Base-by-base conservation (phyloP, 495 filamentous ascomycete genomes). In the Penicillium coprophilum region DNA sequence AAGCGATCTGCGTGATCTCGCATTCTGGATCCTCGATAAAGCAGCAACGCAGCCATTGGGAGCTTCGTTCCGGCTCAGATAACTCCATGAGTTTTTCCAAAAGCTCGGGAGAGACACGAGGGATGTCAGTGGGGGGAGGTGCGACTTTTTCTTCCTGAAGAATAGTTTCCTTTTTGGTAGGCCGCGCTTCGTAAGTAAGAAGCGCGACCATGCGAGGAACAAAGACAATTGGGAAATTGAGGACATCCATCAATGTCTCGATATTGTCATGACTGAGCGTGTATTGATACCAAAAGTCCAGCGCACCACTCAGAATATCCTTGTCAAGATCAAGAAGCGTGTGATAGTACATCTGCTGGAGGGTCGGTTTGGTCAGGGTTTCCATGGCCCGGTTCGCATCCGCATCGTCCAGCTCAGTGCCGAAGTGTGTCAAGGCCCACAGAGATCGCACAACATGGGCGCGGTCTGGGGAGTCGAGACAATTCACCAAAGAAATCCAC, bases 241-340 rank as follows among this genome's bases (percentile, higher is more conserved):
- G 78, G 59, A 71, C 61, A 47, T 83, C 76, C 32, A 88, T 76
- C 50, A 91, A 66, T 32, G 74, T 84, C 56, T 90, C 88, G 31
- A 97, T 85, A 65, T 97, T 99, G n/a, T 87, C 82, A 19, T 85
- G 82, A 7, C 87, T 84, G 2, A 92, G 87, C 0, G 92, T 96
- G 67, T 90, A 99, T 67, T 96, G 91, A 64, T 97, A 97, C 57
- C 96, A 83, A 67, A 99, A 96, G 70, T 97, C 95, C 21, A 97
- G 79, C 53, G 88, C 90, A 28, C 90, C 89, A 48, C 86, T 86
- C 57, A 92, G 77, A 6, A 99, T 78, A 55, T 97, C 95, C 57
- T 95, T 90, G 64, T 99, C 95, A 47, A 71, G 57, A 53, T 96
- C 90, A 15, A 96, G 80, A 20, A 97, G 74, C 3, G 91, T 84